Conservation (phyloP, 2,329 filamentous ascomycete genomes). For the Magnaporthiopsis poae region DNA sequence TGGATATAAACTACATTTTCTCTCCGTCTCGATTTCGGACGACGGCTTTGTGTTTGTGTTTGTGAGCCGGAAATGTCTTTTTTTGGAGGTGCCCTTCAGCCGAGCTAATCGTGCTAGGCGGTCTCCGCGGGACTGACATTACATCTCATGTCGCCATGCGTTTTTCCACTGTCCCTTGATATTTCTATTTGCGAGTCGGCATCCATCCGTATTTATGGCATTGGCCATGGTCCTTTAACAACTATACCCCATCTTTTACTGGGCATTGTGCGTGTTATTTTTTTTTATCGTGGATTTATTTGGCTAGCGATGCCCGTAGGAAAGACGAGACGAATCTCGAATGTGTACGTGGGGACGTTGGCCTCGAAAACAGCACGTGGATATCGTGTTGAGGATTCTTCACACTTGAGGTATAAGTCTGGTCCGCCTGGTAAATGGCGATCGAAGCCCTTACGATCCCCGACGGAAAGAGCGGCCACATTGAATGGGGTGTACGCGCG, state of each 20-base stretch:
- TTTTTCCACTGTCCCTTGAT: not conserved
- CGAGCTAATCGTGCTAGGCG: no score
- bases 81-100: not conserved
- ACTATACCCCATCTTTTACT: not conserved
- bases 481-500: no score
- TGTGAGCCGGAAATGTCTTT: not conserved
- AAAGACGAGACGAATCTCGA: not conserved
- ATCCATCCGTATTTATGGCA: not conserved
- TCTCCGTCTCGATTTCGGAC: not conserved
- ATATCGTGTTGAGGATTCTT: no score
- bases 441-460: no score
- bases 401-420: no score
- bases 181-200: not conserved
- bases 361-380: no score
- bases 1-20: not conserved
- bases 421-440: no score
- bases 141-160: not conserved
- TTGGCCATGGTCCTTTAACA: not conserved
- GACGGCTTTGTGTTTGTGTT: not conserved
- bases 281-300: not conserved
- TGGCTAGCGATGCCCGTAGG: not conserved
- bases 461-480: no score
- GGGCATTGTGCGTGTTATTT: not conserved
- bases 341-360: no score
- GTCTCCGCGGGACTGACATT: not conserved